phyloP scores from a whole-genome alignment of 2,329 filamentous ascomycete species.

The Fusarium napiforme region DNA sequence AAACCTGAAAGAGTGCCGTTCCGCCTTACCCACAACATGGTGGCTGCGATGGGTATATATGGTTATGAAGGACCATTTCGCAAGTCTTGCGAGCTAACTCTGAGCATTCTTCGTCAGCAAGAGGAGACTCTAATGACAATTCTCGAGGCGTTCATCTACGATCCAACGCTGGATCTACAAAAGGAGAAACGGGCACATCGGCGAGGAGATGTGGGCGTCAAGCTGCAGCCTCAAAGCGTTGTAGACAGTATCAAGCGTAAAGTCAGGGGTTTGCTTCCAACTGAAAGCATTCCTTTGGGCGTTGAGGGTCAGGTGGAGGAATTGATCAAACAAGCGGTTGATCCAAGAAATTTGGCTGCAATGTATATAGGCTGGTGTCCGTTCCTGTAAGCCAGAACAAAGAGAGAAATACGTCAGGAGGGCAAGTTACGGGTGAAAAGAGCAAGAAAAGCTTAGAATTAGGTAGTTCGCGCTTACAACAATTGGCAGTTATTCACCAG shows the following conservation, averaged over 20 bases:
- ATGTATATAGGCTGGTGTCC: conserved; percentile 98
- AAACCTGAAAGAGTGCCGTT: conserved; percentile 97
- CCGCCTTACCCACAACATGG: conserved; percentile 97
- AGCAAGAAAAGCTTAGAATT: not conserved
- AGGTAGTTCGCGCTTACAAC: not conserved
- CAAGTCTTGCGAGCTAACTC: conserved; percentile 87
- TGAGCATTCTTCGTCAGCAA: conserved; percentile 85
- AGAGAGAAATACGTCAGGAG: not conserved
- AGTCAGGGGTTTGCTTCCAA: conserved; percentile 82
- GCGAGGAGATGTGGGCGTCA: conserved; percentile 55
- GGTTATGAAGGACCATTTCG: conserved; percentile 94
- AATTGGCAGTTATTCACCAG: not conserved
- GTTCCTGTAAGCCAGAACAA: conserved; percentile 54
- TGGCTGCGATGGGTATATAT: conserved; percentile 95
- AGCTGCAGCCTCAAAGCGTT: conserved; percentile 74
- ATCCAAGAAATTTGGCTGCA: conserved; percentile 79
- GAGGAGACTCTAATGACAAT: conserved; percentile 98
- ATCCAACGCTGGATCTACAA: conserved; percentile 93
- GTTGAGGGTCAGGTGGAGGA: conserved; percentile 98
- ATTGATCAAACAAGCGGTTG: conserved; percentile 86
- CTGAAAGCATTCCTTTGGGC: conserved; percentile 91
- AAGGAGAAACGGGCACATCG: conserved; percentile 65
- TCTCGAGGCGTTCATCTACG: conserved; percentile 95
- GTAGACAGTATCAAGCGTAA: conserved; percentile 90
- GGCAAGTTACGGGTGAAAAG: not conserved